These are phyloP conservation scores for Apiospora malaysiana DNA, from an alignment of 2,329 filamentous ascomycete genomes.

Conservation along the genomic window DNA sequence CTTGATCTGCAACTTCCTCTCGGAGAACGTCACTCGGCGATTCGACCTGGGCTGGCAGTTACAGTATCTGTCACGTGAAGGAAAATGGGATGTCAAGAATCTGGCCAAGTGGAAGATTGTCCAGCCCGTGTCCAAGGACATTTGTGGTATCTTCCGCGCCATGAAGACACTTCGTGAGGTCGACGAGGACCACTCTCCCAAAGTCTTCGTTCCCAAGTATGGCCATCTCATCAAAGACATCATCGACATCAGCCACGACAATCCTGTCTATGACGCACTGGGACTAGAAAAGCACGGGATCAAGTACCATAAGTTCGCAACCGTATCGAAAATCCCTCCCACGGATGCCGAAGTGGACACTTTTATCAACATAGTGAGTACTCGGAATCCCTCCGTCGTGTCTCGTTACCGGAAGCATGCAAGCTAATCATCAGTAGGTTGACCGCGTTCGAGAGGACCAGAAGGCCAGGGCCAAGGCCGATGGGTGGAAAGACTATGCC, in stretches of 20 bases:
- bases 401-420: background rate
- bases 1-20: slow-evolving; percentile 82
- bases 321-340: slow-evolving; percentile 89
- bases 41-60: slow-evolving; percentile 90
- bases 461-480: slow-evolving; percentile 48
- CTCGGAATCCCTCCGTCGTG: no score
- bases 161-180: slow-evolving; percentile 94
- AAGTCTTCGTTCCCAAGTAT: slow-evolving; percentile 62
- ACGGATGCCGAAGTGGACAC: slow-evolving; percentile 55
- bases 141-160: slow-evolving; percentile 81
- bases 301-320: slow-evolving; percentile 85
- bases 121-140: slow-evolving; percentile 75
- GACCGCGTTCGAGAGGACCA: slow-evolving; percentile 65
- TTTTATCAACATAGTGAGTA: slow-evolving; percentile 55
- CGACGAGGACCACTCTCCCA: slow-evolving; percentile 81
- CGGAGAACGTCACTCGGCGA: slow-evolving; percentile 74
- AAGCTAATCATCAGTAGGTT: slow-evolving; percentile 45
- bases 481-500: slow-evolving; percentile 51
- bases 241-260: slow-evolving; percentile 90
- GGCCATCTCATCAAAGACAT: slow-evolving; percentile 72
- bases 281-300: slow-evolving; percentile 71
- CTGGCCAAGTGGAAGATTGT: slow-evolving; percentile 88
- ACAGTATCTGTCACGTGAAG: slow-evolving; percentile 83
- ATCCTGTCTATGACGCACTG: slow-evolving; percentile 84
- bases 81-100: slow-evolving; percentile 99